Percentiles rank a stretch among this genome's conserved stretches.
Evolutionary conservation across 805 yeast genomes (phyloP).

Genomic region (Nakazawaea ernobii): DNA sequence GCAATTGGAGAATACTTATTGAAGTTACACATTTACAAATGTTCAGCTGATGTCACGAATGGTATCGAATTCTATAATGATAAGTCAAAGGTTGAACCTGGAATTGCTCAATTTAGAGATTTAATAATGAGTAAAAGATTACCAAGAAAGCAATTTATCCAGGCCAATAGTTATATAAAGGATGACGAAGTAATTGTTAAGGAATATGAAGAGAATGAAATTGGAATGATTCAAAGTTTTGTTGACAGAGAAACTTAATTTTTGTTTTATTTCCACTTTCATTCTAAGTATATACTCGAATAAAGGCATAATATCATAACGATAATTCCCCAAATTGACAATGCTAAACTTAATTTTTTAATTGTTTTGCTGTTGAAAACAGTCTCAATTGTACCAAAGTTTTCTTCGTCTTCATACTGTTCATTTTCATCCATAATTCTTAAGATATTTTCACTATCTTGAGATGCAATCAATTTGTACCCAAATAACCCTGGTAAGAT

Average conservation of each 20-base stretch:
- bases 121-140: conserved; percentile 64
- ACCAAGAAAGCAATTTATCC: conserved; percentile 82
- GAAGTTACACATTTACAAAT: conserved; percentile 73
- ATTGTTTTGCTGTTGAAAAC: conserved; percentile 7
- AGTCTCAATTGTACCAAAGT: conserved; percentile 9
- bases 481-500: conserved; percentile 78
- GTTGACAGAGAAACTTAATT: conserved; percentile 43
- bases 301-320: conserved; percentile 52
- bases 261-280: neutral
- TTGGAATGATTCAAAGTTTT: conserved; percentile 77
- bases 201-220: conserved; percentile 69
- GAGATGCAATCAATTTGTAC: conserved; percentile 41
- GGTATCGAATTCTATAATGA: conserved; percentile 63
- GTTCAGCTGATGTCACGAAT: conserved; percentile 62
- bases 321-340: conserved; percentile 46
- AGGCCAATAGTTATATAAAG: conserved; percentile 62
- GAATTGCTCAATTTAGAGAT: conserved; percentile 60
- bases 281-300: conserved; percentile 37
- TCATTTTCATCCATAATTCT: conserved; percentile 4
- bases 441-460: conserved; percentile 3
- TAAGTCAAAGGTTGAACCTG: conserved; percentile 62
- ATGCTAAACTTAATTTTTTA: conserved; percentile 25
- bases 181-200: conserved; percentile 43
- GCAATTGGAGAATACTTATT: conserved; percentile 67
- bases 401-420: conserved; percentile 15